Evolutionary conservation across 768 basidiomycete genomes (phyloP).

Genomic region (Royoungia palumana): DNA sequence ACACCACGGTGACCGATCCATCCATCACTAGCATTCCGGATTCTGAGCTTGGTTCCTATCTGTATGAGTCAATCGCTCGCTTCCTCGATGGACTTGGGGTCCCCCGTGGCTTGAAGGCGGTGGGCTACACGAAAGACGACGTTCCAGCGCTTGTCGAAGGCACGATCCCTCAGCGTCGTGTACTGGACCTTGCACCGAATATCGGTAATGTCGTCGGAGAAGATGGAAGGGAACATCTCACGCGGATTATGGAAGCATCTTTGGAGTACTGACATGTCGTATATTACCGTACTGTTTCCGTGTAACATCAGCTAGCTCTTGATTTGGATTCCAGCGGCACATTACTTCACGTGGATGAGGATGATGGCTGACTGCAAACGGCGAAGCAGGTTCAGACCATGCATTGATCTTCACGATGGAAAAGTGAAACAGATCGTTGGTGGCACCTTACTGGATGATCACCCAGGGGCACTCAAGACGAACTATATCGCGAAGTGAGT

Average conservation of each 20-base stretch:
- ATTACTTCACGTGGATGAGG: background rate
- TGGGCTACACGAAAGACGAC: conserved; percentile 70
- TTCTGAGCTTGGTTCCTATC: conserved; percentile 68
- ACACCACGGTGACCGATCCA: conserved; percentile 61
- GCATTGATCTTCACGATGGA: conserved; percentile 95
- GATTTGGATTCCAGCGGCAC: background rate
- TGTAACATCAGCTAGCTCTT: background rate
- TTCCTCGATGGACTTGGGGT: conserved; percentile 85
- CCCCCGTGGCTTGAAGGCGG: conserved; percentile 79
- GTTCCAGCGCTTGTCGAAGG: conserved; percentile 80
- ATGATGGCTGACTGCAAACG: conserved; percentile 23
- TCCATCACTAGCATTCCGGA: conserved; percentile 73
- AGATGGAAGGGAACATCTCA: conserved; percentile 80
- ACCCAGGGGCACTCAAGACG: conserved; percentile 63
- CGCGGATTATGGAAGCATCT: conserved; percentile 74
- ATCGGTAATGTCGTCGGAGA: conserved; percentile 80
- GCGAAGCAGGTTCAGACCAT: conserved; percentile 73
- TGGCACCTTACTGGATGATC: conserved; percentile 75
- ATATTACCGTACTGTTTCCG: conserved; percentile 8
- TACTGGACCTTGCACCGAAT: conserved; percentile 89
- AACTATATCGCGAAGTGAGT: conserved; percentile 86
- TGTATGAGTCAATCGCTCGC: conserved; percentile 83
- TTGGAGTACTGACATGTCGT: conserved; percentile 57
- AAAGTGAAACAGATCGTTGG: conserved; percentile 98
- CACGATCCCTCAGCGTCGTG: conserved; percentile 87